These are phyloP conservation scores for Cystoderma amianthinum DNA, from an alignment of 768 basidiomycete species.

Conservation along the genomic window DNA sequence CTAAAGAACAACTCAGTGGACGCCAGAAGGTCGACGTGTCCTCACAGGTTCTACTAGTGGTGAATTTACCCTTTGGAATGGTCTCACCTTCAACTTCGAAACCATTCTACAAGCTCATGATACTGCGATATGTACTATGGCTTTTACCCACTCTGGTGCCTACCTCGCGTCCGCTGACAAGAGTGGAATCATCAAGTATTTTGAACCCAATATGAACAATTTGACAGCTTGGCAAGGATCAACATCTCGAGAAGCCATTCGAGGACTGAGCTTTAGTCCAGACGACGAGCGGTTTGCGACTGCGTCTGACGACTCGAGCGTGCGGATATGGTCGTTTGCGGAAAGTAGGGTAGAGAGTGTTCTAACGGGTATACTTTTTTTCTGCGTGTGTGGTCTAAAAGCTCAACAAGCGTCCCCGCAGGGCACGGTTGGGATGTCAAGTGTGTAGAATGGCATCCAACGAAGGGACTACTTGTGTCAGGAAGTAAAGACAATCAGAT, in stretches of 20 bases:
- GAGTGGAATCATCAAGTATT: conserved; percentile 94
- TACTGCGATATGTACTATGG: conserved; percentile 82
- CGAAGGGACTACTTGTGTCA: conserved; percentile 89
- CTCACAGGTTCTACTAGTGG: conserved; percentile 95
- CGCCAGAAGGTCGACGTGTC: conserved; percentile 89
- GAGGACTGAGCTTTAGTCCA: conserved; percentile 88
- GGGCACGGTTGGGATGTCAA: conserved; percentile 99
- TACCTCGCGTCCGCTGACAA: conserved; percentile 93
- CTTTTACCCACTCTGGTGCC: conserved; percentile 89
- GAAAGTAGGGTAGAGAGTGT: conserved; percentile 85
- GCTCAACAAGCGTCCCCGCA: too few relatives aligned
- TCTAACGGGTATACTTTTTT: conserved; percentile 55
- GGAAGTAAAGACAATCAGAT: conserved; percentile 98
- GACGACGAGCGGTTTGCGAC: conserved; percentile 91
- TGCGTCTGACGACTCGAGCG: conserved; percentile 91
- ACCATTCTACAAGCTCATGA: conserved; percentile 99
- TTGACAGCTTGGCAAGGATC: conserved; percentile 91
- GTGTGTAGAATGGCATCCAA: conserved; percentile 98
- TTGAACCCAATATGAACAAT: conserved; percentile 99
- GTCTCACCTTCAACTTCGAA: conserved; percentile 98
- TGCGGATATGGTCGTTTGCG: conserved; percentile 94
- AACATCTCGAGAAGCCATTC: conserved; percentile 78
- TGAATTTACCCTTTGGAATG: conserved; percentile 99
- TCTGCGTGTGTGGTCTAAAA: not conserved
- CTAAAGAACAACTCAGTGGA: conserved; percentile 59